These are phyloP conservation scores for Neofusicoccum parvum DNA, from an alignment of 2,329 filamentous ascomycete genomes.

Conservation along the genomic window DNA sequence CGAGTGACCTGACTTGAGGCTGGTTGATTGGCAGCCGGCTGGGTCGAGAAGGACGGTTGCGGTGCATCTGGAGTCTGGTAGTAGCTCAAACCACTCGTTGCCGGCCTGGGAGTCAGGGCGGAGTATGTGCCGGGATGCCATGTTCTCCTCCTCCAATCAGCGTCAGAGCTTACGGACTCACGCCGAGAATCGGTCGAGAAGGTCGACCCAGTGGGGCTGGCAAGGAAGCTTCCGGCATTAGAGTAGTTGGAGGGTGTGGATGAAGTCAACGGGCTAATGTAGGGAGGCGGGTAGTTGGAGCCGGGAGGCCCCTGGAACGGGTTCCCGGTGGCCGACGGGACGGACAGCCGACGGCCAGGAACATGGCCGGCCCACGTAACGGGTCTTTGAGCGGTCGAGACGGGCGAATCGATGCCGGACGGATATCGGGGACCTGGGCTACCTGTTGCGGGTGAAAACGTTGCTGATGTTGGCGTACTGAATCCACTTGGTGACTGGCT, in stretches of 20 bases:
- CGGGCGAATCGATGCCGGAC: conserved; percentile 71
- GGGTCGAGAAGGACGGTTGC: conserved; percentile 54
- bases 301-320: conserved; percentile 71
- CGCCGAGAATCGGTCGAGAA: conserved; percentile 62
- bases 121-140: conserved; percentile 82
- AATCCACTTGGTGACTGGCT: conserved; percentile 72
- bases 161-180: conserved; percentile 69
- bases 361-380: conserved; percentile 70
- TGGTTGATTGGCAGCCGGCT: conserved; percentile 44
- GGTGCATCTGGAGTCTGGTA: conserved; percentile 70
- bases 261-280: conserved; percentile 58
- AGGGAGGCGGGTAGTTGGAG: conserved; percentile 59
- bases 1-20: conserved; percentile 64
- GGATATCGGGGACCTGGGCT: conserved; percentile 70
- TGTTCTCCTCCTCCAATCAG: conserved; percentile 79
- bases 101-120: conserved; percentile 61
- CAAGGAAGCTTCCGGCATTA: conserved; percentile 62
- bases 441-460: conserved; percentile 74
- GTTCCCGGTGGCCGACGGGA: conserved; percentile 67
- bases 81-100: conserved; percentile 73
- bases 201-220: conserved; percentile 66
- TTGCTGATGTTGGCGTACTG: conserved; percentile 80
- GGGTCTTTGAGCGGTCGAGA: conserved; percentile 67
- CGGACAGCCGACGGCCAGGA: conserved; percentile 75
- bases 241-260: conserved; percentile 58